Base-by-base conservation (phyloP, 805 yeast species). In the Saccharomyces kudriavzevii region DNA sequence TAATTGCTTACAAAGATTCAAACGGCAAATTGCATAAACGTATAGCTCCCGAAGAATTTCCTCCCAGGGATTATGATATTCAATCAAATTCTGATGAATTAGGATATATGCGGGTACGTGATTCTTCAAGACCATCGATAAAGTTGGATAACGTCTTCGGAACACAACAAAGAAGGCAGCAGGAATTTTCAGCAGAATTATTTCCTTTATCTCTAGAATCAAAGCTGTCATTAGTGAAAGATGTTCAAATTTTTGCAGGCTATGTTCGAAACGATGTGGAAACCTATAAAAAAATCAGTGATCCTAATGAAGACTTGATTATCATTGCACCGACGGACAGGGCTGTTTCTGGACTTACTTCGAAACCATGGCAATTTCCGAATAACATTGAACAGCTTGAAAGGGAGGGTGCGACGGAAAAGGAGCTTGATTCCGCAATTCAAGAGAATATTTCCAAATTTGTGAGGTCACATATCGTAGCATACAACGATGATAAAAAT, bases 301-400 rank as follows among this genome's bases (percentile, higher is more conserved):
- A 74, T 54, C 66, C 70, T 14, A 69, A 72, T 29, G 61, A 63
- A 40, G 72, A 72, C 60, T 74, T 71, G 53, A 69, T 87, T 24
- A 77, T 89, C 5, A 77, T 89, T 62, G 88, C 95, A 2, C 96
- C 96, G 6, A 73, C 81, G 1, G 81, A 89, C 62, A 68, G 67
- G 11, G 91, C 89, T 3, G 73, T 89, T 54, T 70, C 70, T 30
- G 69, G 74, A 1, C 63, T 84, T 49, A 11, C 68, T 3, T 53
- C 66, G 52, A 89, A 88, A 66, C 96, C 96, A 22, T 89, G 96
- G 96, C 84, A 85, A 64, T 89, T 85, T 67, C 96, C 96, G 0
- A 66, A 63, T 6, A 61, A 73, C 4, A 72, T 81, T 14, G 74
- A 73, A 24, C 49, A 40, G 5, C 45, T 65, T 48, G 69, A 64